Evolutionary conservation across 1,284 basidiomycete genomes (phyloP).

Genomic region (Melampsora abietis-canadensis): DNA sequence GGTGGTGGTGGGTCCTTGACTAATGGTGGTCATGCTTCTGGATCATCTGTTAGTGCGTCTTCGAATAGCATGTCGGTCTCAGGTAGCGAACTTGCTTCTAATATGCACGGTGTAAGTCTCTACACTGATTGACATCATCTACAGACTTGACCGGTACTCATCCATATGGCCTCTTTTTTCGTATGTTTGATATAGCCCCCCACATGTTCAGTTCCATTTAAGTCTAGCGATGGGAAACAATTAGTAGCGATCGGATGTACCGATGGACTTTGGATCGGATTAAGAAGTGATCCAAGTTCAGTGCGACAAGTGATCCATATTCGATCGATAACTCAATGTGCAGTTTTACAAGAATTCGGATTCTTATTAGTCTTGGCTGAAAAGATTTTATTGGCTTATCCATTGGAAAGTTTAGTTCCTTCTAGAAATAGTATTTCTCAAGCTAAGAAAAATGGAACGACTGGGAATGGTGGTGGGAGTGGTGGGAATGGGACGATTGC

Average conservation of each 20-base stretch:
- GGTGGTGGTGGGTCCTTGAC: neutral
- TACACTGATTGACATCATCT: neutral
- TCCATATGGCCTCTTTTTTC: neutral
- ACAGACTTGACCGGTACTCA: neutral
- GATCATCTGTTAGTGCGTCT: neutral
- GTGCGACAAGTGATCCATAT: conserved; percentile 84
- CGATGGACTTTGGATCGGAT: conserved; percentile 94
- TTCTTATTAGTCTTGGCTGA: conserved; percentile 95
- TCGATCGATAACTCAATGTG: conserved; percentile 86
- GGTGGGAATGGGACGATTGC: conserved; percentile 52
- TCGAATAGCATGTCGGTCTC: neutral
- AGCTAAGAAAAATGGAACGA: neutral
- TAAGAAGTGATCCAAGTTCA: conserved; percentile 78
- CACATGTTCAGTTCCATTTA: conserved; percentile 48
- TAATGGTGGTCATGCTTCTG: conserved; percentile 1
- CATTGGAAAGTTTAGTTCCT: conserved; percentile 91
- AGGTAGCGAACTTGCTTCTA: conserved; percentile 12
- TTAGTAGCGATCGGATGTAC: conserved; percentile 92
- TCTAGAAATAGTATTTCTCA: conserved; percentile 54
- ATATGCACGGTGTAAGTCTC: conserved; percentile 35
- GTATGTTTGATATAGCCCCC: conserved; percentile 28
- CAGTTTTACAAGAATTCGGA: conserved; percentile 90
- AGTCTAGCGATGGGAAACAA: conserved; percentile 72
- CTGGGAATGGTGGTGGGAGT: neutral
- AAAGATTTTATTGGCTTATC: conserved; percentile 64